Conservation (phyloP, 345 rosid genomes). For the Salix brachista region DNA sequence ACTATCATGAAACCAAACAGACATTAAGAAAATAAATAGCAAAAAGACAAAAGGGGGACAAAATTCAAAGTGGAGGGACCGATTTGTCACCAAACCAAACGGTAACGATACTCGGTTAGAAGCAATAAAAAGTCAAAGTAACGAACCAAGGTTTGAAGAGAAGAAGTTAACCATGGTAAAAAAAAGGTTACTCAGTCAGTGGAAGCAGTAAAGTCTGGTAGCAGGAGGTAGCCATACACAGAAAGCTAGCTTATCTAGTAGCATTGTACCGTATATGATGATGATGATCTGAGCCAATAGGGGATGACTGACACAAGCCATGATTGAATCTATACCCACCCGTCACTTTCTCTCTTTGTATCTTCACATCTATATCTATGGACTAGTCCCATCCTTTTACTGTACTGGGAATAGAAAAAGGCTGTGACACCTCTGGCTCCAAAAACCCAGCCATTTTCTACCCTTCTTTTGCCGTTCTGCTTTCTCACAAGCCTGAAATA, state of each 20-base stretch:
- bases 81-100: too few species aligned
- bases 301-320: slow-evolving; percentile 53
- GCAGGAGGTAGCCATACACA: too few species aligned
- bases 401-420: slow-evolving; percentile 36
- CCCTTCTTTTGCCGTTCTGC: slow-evolving; percentile 20
- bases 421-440: slow-evolving; percentile 30
- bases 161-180: neutral
- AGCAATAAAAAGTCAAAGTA: too few species aligned
- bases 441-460: slow-evolving; percentile 17
- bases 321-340: slow-evolving; percentile 57
- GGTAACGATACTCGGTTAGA: too few species aligned
- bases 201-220: neutral
- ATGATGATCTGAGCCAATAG: slow-evolving; percentile 35
- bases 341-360: slow-evolving; percentile 36
- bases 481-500: slow-evolving; percentile 14
- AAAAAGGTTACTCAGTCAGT: too few species aligned
- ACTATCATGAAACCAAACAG: too few species aligned
- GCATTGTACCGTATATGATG: too few species aligned
- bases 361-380: slow-evolving; percentile 12
- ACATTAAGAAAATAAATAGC: too few species aligned
- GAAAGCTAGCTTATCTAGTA: too few species aligned
- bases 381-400: slow-evolving; percentile 48
- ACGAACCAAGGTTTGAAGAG: neutral
- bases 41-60: too few species aligned
- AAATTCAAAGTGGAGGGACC: too few species aligned